phyloP scores from a whole-genome alignment of 306 rosid species.

The Vicia faba region DNA sequence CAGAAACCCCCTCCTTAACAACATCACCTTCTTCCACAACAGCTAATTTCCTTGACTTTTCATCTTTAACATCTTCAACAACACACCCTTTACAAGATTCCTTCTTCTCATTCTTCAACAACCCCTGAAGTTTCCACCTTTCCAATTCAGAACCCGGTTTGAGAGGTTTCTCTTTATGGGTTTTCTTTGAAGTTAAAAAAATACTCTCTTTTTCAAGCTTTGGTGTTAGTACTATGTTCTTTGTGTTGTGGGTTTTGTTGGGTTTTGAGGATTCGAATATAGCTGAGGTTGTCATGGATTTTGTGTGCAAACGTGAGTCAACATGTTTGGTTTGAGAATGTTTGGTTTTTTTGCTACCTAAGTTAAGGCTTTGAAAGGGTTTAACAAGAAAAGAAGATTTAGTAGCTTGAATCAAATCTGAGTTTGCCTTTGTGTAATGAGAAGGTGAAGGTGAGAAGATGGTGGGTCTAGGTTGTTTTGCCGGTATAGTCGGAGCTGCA shows the following conservation, averaged over 20 bases:
- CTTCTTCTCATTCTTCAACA: slow-evolving; percentile 43
- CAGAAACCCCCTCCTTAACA: slow-evolving; percentile 44
- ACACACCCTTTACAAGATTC: slow-evolving; percentile 16
- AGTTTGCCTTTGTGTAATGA: slow-evolving; percentile 39
- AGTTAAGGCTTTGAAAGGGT: slow-evolving; percentile 45
- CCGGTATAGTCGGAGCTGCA: neutral
- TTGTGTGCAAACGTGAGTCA: slow-evolving; percentile 46
- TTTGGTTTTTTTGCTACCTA: slow-evolving; percentile 36
- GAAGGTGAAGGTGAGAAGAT: slow-evolving; percentile 33
- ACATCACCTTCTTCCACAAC: slow-evolving; percentile 32
- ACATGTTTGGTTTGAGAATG: slow-evolving; percentile 39
- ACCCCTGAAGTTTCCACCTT: slow-evolving; percentile 45
- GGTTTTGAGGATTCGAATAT: slow-evolving; percentile 54
- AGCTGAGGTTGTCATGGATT: slow-evolving; percentile 57
- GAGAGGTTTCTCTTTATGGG: slow-evolving; percentile 42
- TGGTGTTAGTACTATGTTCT: neutral
- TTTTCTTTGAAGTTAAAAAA: slow-evolving; percentile 27
- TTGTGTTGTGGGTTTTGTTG: neutral
- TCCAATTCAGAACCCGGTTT: slow-evolving; percentile 42
- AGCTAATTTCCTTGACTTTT: slow-evolving; percentile 31
- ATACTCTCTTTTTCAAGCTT: slow-evolving; percentile 29
- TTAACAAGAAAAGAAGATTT: slow-evolving; percentile 44
- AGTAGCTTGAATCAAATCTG: slow-evolving; percentile 45
- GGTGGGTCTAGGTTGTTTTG: slow-evolving; percentile 40
- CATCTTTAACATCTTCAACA: slow-evolving; percentile 33